These are phyloP conservation scores for Lecanicillium sp. DNA, from an alignment of 2,329 filamentous ascomycete genomes.

Conservation along the genomic window DNA sequence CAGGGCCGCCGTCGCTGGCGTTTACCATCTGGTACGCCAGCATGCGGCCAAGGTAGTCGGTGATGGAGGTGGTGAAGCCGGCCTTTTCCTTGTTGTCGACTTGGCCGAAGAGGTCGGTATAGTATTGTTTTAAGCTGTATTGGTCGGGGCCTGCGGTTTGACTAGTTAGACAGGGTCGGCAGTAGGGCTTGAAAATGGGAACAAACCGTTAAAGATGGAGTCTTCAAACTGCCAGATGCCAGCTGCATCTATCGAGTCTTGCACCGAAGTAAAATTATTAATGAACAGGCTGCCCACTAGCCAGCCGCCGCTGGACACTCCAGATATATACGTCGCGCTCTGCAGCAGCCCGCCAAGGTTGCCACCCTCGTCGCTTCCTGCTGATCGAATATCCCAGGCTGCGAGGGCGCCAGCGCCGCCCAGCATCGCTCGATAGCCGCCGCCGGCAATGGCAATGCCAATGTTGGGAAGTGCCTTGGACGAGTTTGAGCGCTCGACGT, in stretches of 20 bases:
- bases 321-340: constrained; percentile 65
- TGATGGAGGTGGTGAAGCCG: constrained; percentile 57
- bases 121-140: constrained; percentile 42
- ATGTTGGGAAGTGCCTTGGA: constrained; percentile 41
- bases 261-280: constrained; percentile 68
- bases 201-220: constrained; percentile 26
- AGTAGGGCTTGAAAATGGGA: background rate
- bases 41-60: constrained; percentile 75
- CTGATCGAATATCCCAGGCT: constrained; percentile 64
- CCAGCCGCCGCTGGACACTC: constrained; percentile 70
- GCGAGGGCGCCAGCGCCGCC: constrained; percentile 68
- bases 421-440: constrained; percentile 71
- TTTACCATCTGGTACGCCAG: constrained; percentile 74
- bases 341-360: constrained; percentile 65
- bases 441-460: constrained; percentile 66
- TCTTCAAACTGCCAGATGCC: constrained; percentile 28
- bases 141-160: constrained; percentile 27
- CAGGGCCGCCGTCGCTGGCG: constrained; percentile 58
- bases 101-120: constrained; percentile 45
- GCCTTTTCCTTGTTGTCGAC: constrained; percentile 56
- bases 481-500: constrained; percentile 57
- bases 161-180: constrained; percentile 4
- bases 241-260: constrained; percentile 18
- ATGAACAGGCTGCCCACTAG: constrained; percentile 64
- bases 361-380: constrained; percentile 41